Evolutionary conservation across 2,329 filamentous ascomycete genomes (phyloP).

Genomic region (Alternaria triticimaculans): DNA sequence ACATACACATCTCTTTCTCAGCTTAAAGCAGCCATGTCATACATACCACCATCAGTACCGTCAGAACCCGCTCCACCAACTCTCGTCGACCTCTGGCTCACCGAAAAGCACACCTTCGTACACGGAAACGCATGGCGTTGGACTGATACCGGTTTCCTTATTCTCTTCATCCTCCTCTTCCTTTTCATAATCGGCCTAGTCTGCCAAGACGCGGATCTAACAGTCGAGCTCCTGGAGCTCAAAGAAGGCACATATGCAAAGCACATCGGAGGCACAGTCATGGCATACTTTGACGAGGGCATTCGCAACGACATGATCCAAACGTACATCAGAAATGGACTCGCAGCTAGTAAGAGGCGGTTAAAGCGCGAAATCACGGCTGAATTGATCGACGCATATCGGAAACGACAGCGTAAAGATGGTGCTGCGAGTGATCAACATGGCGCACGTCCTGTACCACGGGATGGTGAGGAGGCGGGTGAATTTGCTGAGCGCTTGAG

Average conservation of each 20-base stretch:
- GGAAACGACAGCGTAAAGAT: neutral
- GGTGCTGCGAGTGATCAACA: neutral
- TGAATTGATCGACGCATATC: neutral
- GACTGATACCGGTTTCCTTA: neutral
- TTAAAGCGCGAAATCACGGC: neutral
- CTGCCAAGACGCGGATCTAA: neutral
- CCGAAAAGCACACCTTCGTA: neutral
- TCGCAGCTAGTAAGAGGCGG: neutral
- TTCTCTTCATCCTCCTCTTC: neutral
- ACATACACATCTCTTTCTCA: neutral
- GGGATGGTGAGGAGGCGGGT: neutral
- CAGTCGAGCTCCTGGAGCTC: neutral
- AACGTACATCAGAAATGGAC: fast-evolving
- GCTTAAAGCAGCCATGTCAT: neutral
- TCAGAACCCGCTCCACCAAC: neutral
- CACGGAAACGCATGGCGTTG: neutral
- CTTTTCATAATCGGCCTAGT: neutral
- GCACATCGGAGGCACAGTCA: neutral
- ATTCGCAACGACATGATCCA: neutral
- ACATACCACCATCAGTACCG: neutral
- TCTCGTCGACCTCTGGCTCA: neutral
- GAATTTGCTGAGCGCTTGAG: neutral
- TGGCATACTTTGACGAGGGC: neutral
- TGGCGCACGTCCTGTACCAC: neutral
- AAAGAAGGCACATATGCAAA: neutral